These are phyloP conservation scores for Acrocalymma vagum DNA, from an alignment of 2,329 filamentous ascomycete genomes.

Conservation along the genomic window DNA sequence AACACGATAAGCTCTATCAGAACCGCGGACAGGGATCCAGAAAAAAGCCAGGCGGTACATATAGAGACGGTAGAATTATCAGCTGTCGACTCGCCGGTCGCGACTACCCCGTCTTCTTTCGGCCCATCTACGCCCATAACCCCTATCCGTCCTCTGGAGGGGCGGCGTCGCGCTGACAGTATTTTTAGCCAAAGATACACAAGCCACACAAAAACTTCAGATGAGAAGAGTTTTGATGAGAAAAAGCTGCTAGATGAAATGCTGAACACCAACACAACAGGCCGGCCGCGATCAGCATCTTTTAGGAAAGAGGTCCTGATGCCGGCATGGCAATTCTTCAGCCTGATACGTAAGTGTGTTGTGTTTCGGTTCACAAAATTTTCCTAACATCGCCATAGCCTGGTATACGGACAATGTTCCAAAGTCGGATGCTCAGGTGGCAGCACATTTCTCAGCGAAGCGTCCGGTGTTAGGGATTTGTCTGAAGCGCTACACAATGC, in stretches of 20 bases:
- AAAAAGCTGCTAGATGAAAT: constrained; percentile 56
- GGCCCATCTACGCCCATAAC: constrained; percentile 33
- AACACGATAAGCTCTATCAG: constrained; percentile 64
- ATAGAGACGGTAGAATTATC: constrained; percentile 55
- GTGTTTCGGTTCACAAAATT: constrained; percentile 7
- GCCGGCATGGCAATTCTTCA: constrained; percentile 98
- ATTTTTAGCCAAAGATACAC: constrained; percentile 58
- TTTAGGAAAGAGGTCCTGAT: constrained; percentile 85
- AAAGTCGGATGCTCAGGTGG: constrained; percentile 78
- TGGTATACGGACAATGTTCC: constrained; percentile 81
- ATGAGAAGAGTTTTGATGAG: constrained; percentile 61
- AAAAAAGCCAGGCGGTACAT: constrained; percentile 50
- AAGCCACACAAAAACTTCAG: constrained; percentile 44
- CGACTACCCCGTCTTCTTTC: constrained; percentile 39
- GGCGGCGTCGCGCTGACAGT: constrained; percentile 55
- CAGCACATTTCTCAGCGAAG: constrained; percentile 83
- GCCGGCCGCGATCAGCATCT: constrained; percentile 47
- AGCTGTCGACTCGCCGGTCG: constrained; percentile 43
- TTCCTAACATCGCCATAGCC: constrained; percentile 59
- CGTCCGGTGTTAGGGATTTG: constrained; percentile 91
- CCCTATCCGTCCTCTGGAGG: constrained; percentile 37
- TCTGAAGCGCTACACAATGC: constrained; percentile 87
- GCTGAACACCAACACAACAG: constrained; percentile 39
- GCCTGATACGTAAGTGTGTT: constrained; percentile 76
- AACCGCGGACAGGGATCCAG: constrained; percentile 32